Conservation (phyloP, 1,284 basidiomycete species). For the Ganoderma boninense region DNA sequence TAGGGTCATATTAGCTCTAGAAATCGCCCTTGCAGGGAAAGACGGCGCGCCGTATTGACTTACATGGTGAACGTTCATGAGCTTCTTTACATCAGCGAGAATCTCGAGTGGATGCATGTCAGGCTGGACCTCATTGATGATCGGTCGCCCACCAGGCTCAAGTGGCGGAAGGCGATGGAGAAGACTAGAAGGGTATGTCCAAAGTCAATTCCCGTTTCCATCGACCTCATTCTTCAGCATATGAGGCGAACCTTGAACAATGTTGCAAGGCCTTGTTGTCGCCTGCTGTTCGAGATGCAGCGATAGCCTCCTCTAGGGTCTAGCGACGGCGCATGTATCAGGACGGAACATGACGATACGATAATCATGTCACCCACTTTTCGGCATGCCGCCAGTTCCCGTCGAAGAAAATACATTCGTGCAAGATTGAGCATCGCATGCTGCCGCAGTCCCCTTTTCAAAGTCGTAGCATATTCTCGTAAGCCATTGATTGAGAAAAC, state of each 20-base stretch:
- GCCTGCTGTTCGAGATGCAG: conserved; percentile 72
- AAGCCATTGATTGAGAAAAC: neutral
- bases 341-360: conserved; percentile 17
- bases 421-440: conserved; percentile 81
- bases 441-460: conserved; percentile 74
- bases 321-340: conserved; percentile 38
- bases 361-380: conserved; percentile 53
- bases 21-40: neutral
- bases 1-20: neutral
- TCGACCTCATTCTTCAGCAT: no score
- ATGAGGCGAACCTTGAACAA: conserved; percentile 68
- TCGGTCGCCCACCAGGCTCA: conserved; percentile 53
- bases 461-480: neutral
- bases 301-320: conserved; percentile 79
- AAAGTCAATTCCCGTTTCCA: neutral
- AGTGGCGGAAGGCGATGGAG: conserved; percentile 70
- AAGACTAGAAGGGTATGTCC: conserved; percentile 54
- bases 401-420: conserved; percentile 75
- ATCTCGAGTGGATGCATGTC: conserved; percentile 80
- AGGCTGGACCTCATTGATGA: conserved; percentile 78
- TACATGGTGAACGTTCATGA: conserved; percentile 64
- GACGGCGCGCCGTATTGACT: conserved; percentile 19
- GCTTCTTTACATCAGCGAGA: conserved; percentile 73
- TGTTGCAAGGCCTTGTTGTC: conserved; percentile 79
- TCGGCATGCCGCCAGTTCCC: conserved; percentile 70